Base-by-base conservation (phyloP, 176 grass and related monocot genomes). In the Triticum turgidum region DNA sequence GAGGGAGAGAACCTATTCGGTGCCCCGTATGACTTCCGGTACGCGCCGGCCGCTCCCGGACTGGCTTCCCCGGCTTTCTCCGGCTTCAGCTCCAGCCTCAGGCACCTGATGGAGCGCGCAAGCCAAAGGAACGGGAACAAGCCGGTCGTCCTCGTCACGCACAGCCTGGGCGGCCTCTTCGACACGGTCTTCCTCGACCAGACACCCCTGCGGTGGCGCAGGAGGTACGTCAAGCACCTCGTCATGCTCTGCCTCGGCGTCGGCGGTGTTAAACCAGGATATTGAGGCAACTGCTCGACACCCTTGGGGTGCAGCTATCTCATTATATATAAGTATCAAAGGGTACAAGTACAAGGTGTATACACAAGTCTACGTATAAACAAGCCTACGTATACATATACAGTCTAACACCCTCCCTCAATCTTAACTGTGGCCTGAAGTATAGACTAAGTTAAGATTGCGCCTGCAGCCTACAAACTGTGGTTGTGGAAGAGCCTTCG, bases 141-240 rank as follows among this genome's bases (percentile, higher is more conserved):
- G 38, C 38, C 82, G 37, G 70, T 17, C 38, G 63, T 84, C 70
- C 37, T 77, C 39, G 72, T 77, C 0, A 66, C 72, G 11, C 83
- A 85, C 41, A 76, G 83, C 72, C 1, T 22, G 0, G 72, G 72
- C 6, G 29, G 59, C 39, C 0, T 24, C 18, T 10, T 33, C 27
- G 25, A 41, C 83, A 24, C 4, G 0, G 39, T 35, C 18, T 85
- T 77, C 72, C 59, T 52, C 45, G 52, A 52, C 1, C 80, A 65
- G 64, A 82, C 27, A 11, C 45, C 80, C 5, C 45, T 21, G 65
- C 45, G 4, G 25, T 82, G 30, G 80, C 20, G 80, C 65, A 51
- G 11, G 42, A 82, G 29, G 64, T 82, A 49, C 59, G 6, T 84
- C 27, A 84, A 76, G 71, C 82, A 84, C 71, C n/a, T 76, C 0